Base-by-base conservation (phyloP, 768 basidiomycete genomes). In the Collybia sp. region DNA sequence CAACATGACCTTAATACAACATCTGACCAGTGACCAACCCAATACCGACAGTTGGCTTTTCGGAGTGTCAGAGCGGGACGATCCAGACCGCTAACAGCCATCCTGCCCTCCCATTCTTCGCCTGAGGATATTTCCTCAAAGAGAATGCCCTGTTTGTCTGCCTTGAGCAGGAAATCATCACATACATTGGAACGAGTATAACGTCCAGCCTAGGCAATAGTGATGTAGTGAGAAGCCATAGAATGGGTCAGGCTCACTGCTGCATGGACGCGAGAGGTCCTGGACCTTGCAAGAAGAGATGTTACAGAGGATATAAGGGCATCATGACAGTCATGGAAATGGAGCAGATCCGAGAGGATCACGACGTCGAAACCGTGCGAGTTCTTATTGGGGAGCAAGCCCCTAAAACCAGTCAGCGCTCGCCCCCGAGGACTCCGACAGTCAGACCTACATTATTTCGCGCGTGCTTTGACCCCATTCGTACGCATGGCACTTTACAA, bases 261-360 rank as follows among this genome's bases (percentile, higher is more conserved):
- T 34, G 86, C 69, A 55, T 84, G 81, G 0, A 74, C 69, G 20
- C 74, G 63, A 2, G 79, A 71, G 2, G 59, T 49, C 5, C 61
- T 41, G 1, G 64, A 58, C 36, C 59, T 71, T 11, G 66, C 60
- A 9, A 88, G 73, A 11, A 88, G 71, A 19, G 65, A 54, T 0
- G 54, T 54, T 15, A 83, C 58, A 6, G 84, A 82, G 3, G 60
- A 49, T 18, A 88, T 57, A 32, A 87, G 71, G 16, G 61, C 71
- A 46, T 68, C 71, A 58, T 87, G 86, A 36, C 79, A 83, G 44
- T 55, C 53, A 56, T 79, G 68, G 57, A 88, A 86, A 61, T 87
- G 83, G 18, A 89, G 70, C 10, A 90, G 69, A 63, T 89, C 85
- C 2, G 83, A 87, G 40, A 85, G 70, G 46, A 89, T 74, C 42